These are phyloP conservation scores for Vitis hybrid DNA, from an alignment of 177 flowering plant genomes.

Conservation along the genomic window DNA sequence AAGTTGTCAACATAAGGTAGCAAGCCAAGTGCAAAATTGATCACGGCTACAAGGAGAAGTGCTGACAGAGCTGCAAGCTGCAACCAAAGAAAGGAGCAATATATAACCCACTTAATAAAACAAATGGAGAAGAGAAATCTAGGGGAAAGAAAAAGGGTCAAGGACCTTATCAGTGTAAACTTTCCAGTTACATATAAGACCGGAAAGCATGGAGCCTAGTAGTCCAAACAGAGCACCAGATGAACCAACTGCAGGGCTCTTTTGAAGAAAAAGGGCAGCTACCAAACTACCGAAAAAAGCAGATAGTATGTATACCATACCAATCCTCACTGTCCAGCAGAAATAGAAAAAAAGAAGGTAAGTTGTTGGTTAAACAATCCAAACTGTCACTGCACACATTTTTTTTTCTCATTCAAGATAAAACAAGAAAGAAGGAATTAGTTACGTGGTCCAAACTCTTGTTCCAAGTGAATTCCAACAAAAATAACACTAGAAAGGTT, in stretches of 20 bases:
- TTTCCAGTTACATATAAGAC: slow-evolving; percentile 62
- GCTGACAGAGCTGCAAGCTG: slow-evolving; percentile 54
- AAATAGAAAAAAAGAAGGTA: slow-evolving; percentile 6
- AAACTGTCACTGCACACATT: background rate
- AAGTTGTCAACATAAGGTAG: slow-evolving; percentile 74
- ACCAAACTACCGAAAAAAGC: slow-evolving; percentile 59
- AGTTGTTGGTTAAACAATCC: background rate
- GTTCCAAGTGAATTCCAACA: slow-evolving; percentile 70
- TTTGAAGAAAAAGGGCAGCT: slow-evolving; percentile 58
- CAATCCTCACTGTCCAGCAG: slow-evolving; percentile 60
- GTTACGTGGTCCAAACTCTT: slow-evolving; percentile 74
- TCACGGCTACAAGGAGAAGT: slow-evolving; percentile 28
- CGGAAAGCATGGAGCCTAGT: slow-evolving; percentile 74
- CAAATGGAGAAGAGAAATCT: background rate
- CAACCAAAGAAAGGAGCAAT: slow-evolving; percentile 13
- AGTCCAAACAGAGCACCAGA: slow-evolving; percentile 80
- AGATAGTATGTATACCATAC: slow-evolving; percentile 62
- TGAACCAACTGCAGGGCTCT: slow-evolving; percentile 59
- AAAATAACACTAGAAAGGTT: slow-evolving; percentile 56
- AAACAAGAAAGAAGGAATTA: background rate
- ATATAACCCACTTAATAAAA: background rate
- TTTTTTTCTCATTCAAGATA: background rate
- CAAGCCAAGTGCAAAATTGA: slow-evolving; percentile 61
- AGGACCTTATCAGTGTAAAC: slow-evolving; percentile 61
- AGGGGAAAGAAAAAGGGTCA: slow-evolving; percentile 3